Percentiles rank a stretch among this genome's conserved stretches.
Evolutionary conservation across 768 basidiomycete species (phyloP).

Genomic region (Porpolomopsis calyptriformis): DNA sequence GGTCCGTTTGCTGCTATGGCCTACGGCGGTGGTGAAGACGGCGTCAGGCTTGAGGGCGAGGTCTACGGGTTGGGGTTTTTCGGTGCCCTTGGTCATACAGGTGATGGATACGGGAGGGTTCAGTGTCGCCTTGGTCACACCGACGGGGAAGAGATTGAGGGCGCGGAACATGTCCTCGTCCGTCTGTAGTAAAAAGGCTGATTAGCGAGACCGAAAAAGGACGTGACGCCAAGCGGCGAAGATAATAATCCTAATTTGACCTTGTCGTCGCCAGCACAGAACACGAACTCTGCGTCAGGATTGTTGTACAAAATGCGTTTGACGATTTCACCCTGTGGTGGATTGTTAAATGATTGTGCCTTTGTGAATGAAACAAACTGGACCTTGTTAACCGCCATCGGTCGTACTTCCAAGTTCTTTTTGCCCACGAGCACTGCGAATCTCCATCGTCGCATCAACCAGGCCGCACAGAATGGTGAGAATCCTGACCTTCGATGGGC

Average conservation of each 20-base stretch:
- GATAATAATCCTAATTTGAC: conserved; percentile 23
- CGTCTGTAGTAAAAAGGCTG: conserved; percentile 37
- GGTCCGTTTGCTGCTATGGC: conserved; percentile 80
- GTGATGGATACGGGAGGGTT: conserved; percentile 48
- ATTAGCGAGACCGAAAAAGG: background rate
- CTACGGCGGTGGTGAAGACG: conserved; percentile 90
- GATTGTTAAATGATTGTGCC: too few relatives aligned
- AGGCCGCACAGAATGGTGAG: background rate
- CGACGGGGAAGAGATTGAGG: conserved; percentile 50
- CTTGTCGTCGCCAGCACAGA: conserved; percentile 99
- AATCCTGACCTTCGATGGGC: conserved; percentile 76
- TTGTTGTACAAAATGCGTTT: conserved; percentile 88
- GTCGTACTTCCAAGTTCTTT: conserved; percentile 96
- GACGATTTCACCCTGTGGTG: conserved; percentile 89
- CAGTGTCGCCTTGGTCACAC: conserved; percentile 36
- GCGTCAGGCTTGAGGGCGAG: conserved; percentile 56
- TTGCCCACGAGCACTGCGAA: conserved; percentile 81
- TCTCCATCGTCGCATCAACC: background rate
- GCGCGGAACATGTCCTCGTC: conserved; percentile 99
- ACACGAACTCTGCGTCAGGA: conserved; percentile 90
- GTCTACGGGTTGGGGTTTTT: conserved; percentile 34
- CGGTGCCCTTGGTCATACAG: conserved; percentile 34
- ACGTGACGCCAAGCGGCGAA: background rate
- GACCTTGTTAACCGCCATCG: conserved; percentile 85
- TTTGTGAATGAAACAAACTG: conserved; percentile 28